These are phyloP conservation scores for Solanum hybrid DNA, from an alignment of 305 asterid genomes.

Conservation along the genomic window DNA sequence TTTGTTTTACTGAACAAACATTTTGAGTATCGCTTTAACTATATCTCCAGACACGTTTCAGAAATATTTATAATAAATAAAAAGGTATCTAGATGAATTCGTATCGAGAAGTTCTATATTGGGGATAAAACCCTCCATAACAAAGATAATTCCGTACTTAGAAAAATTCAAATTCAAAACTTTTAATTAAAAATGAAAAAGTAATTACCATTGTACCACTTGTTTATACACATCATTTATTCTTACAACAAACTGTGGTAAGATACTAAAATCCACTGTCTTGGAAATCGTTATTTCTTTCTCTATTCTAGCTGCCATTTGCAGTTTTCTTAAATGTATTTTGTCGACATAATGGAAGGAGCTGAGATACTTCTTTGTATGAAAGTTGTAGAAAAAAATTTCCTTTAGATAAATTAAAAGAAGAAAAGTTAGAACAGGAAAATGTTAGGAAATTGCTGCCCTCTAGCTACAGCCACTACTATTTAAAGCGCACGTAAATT, in stretches of 20 bases:
- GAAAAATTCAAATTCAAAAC: no score
- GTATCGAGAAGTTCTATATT: no score
- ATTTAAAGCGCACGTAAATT: background rate
- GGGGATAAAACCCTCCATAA: rapidly evolving
- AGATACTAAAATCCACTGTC: background rate
- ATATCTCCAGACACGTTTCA: background rate
- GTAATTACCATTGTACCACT: background rate
- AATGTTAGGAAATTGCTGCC: background rate
- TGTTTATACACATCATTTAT: no score
- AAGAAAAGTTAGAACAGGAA: background rate
- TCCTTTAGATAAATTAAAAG: background rate
- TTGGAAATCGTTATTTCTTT: background rate
- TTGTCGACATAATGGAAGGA: background rate
- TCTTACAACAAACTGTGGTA: background rate
- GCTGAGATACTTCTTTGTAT: background rate
- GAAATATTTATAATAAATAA: background rate
- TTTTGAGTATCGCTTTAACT: background rate
- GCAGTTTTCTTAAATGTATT: background rate
- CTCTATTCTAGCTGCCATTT: background rate
- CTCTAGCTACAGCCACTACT: background rate
- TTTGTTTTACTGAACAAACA: background rate
- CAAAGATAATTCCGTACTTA: rapidly evolving
- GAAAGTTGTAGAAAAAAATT: background rate
- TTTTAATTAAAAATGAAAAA: no score
- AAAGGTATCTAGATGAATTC: background rate